Conservation (phyloP, 768 basidiomycete species). For the Kwoniella bestiolae region DNA sequence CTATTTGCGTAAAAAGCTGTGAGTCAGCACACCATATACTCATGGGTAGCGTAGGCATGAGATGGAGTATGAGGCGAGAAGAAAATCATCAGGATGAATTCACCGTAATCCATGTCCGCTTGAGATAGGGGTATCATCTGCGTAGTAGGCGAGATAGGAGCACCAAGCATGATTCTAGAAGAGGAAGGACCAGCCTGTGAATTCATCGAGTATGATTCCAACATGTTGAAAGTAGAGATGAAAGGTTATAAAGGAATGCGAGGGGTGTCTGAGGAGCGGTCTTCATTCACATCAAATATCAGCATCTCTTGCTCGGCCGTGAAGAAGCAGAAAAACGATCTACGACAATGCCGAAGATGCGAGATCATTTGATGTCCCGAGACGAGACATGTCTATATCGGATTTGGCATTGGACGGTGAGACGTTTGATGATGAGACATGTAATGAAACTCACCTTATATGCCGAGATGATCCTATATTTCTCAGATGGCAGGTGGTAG, state of each 20-base stretch:
- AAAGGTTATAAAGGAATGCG: too few species aligned
- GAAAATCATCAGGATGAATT: not conserved
- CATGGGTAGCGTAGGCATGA: not conserved
- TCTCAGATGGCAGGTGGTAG: not conserved
- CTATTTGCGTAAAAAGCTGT: too few species aligned
- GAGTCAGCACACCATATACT: too few species aligned
- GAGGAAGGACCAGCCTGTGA: conserved; percentile 12
- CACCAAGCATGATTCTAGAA: conserved; percentile 6
- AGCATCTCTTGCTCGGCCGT: too few species aligned
- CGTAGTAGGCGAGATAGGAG: conserved; percentile 9
- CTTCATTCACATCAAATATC: too few species aligned
- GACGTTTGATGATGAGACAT: not conserved
- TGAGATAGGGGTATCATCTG: not conserved
- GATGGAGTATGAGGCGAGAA: too few species aligned
- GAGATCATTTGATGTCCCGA: not conserved
- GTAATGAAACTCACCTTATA: not conserved
- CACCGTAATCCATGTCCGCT: conserved; percentile 5
- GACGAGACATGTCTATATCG: not conserved
- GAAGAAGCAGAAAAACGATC: not conserved
- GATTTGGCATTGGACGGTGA: not conserved
- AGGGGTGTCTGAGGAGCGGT: too few species aligned
- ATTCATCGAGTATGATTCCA: not conserved
- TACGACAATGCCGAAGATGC: not conserved
- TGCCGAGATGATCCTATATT: not conserved
- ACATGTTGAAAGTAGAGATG: too few species aligned